Percentiles rank a stretch among this genome's conserved stretches.
Evolutionary conservation across 208 protist species (phyloP).

Genomic region (Leishmania mexicana): DNA sequence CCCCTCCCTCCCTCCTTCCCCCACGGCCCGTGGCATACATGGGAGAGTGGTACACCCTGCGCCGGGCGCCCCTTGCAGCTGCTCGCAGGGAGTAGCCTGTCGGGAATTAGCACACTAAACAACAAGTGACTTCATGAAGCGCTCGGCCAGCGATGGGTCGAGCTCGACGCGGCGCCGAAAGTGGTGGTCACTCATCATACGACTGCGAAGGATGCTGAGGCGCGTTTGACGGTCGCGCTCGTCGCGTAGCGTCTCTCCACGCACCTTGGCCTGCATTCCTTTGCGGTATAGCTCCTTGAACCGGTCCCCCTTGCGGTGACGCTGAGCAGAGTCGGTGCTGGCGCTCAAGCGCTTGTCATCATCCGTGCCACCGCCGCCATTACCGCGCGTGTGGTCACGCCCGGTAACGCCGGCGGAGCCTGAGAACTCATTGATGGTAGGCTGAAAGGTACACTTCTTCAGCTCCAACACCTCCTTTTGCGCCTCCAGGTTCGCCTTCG

Average conservation of each 20-base stretch:
- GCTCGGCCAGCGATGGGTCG: conserved; percentile 73
- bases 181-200: conserved; percentile 80
- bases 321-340: not conserved
- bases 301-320: conserved; percentile 19
- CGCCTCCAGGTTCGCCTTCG: conserved; percentile 41
- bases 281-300: conserved; percentile 62
- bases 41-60: not conserved
- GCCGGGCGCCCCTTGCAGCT: not conserved
- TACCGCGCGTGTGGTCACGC: not conserved
- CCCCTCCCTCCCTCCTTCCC: not conserved
- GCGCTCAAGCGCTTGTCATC: not conserved
- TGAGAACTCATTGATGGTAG: conserved; percentile 39
- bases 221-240: conserved; percentile 43
- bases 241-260: conserved; percentile 29
- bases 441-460: conserved; percentile 56
- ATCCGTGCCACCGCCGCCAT: not conserved
- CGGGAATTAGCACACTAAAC: conserved; percentile 25
- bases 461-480: conserved; percentile 35
- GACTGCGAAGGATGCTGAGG: conserved; percentile 60
- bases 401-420: not conserved
- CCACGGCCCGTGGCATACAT: not conserved
- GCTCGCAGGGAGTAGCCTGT: not conserved
- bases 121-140: conserved; percentile 82
- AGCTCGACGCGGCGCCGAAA: conserved; percentile 87
- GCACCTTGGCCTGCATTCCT: conserved; percentile 31